A percentile compares a stretch with the other conserved stretches of the same genome.
Conservation (phyloP, 495 filamentous ascomycete species). For the Coniosporium apollinis region DNA sequence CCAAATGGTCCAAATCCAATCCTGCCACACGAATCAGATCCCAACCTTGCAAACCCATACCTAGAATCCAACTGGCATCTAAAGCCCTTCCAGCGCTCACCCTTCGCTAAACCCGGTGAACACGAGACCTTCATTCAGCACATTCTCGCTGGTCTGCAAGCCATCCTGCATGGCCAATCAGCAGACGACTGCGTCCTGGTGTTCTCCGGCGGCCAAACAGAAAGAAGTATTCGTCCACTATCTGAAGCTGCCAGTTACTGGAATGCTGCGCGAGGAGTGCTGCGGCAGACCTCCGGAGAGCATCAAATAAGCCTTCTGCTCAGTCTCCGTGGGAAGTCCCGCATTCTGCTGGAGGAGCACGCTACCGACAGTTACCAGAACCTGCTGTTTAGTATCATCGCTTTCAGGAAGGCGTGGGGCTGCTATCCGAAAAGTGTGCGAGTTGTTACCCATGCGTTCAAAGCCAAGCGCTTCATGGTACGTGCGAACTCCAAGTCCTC, state of each 20-base stretch:
- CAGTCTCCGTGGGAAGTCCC: too few relatives aligned
- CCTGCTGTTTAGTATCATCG: conserved; percentile 22
- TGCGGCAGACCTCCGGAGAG: too few relatives aligned
- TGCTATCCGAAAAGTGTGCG: conserved; percentile 15
- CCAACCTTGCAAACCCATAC: conserved; percentile 4
- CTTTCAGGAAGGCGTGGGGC: conserved; percentile 15
- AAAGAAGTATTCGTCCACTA: conserved; percentile 2
- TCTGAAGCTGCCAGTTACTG: conserved; percentile 21
- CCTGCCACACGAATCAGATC: conserved; percentile 4
- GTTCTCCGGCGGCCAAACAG: conserved; percentile 19
- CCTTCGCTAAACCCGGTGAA: conserved; percentile 18
- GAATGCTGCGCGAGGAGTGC: conserved; percentile 6
- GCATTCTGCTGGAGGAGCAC: conserved; percentile 15
- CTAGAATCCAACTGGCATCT: conserved; percentile 21
- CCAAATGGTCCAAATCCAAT: conserved; percentile 19
- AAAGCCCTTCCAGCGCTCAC: conserved; percentile 17
- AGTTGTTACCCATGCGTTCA: conserved; percentile 25
- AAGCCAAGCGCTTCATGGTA: conserved; percentile 16
- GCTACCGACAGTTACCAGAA: conserved; percentile 27
- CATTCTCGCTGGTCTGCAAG: conserved; percentile 10
- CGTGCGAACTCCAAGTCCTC: not conserved
- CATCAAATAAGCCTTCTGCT: conserved; percentile 2
- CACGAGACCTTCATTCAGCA: conserved; percentile 21
- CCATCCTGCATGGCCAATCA: conserved; percentile 1
- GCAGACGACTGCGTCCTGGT: conserved; percentile 15